Evolutionary conservation across 2,329 filamentous ascomycete species (phyloP), one percentile per base, ranked within the genome.

Genomic region (Capronia epimyces): DNA sequence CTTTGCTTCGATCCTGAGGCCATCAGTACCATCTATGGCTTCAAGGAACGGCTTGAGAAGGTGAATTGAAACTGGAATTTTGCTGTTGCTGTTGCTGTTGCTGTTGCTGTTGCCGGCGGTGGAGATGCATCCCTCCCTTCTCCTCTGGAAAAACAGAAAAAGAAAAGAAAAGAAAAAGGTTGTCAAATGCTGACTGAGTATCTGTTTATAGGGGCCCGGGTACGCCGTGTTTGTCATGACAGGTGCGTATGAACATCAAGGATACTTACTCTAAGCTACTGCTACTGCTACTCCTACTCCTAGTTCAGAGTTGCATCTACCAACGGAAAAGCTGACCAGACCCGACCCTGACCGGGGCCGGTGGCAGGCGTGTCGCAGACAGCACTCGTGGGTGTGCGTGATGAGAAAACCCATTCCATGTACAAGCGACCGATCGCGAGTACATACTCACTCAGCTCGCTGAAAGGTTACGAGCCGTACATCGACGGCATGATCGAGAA

Each of bases 331-430:
- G n/a, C n/a, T n/a, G n/a, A n/a, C n/a, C n/a, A n/a, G n/a, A n/a
- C n/a, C n/a, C n/a, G n/a, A n/a, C n/a, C n/a, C n/a, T n/a, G n/a
- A n/a, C n/a, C n/a, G n/a, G n/a, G n/a, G n/a, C n/a, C n/a, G 5
- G 6, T 27, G 5, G 25, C 25, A 27, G 25, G 25, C 25, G 25
- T 27, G 5, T 6, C 25, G 5, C 25, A 27, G 10, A 79, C 80
- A 22, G 87, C 84, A 2, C 76, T 91, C n/a, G 89, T 90, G 71
- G 86, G 82, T 63, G 87, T 85, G 0, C 82, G 79, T 5, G 80
- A 87, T 65, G 86, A 89, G 56, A 72, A 77, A 31, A 89, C 86
- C 68, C 87, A 91, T 64, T 79, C 84, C 29, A 79, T 82, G 62
- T 83, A 89, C 64, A 79, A 85, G 22, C 78, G 86, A 52, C 84